phyloP scores from a whole-genome alignment of 2,329 filamentous ascomycete species.

The Pseudogymnoascus sp. region DNA sequence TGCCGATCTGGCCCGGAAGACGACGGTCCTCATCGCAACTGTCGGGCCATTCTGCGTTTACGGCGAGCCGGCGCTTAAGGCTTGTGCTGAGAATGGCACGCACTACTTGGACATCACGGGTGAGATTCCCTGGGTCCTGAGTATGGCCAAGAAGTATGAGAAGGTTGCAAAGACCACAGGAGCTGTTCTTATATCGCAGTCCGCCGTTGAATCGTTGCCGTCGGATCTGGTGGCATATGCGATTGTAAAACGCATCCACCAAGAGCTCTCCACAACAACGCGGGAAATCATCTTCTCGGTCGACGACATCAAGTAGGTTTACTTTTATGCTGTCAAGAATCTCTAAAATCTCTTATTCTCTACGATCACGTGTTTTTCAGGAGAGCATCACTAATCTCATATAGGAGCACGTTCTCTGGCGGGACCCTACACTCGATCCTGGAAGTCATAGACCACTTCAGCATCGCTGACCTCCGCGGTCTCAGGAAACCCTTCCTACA shows the following conservation, averaged over 20 bases:
- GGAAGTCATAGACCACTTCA: slow-evolving; percentile 45
- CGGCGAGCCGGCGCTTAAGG: slow-evolving; percentile 52
- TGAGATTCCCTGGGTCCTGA: slow-evolving; percentile 48
- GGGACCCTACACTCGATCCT: slow-evolving; percentile 63
- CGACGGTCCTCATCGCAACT: slow-evolving; percentile 47
- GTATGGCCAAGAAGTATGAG: slow-evolving; percentile 55
- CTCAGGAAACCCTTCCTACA: slow-evolving; percentile 45
- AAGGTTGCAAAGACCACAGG: slow-evolving; percentile 43
- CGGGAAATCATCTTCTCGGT: slow-evolving; percentile 46
- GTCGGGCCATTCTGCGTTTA: slow-evolving; percentile 51
- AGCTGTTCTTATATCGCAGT: slow-evolving; percentile 53
- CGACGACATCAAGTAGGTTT: slow-evolving; percentile 34
- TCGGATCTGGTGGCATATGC: slow-evolving; percentile 51
- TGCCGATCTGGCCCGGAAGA: slow-evolving; percentile 44
- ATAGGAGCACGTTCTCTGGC: slow-evolving; percentile 49
- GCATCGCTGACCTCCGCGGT: slow-evolving; percentile 38
- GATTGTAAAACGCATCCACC: slow-evolving; percentile 40
- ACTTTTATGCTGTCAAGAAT: background rate
- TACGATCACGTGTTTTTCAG: background rate
- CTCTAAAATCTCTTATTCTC: background rate
- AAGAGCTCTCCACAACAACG: slow-evolving; percentile 41
- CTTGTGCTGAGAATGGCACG: slow-evolving; percentile 54
- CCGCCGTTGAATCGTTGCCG: slow-evolving; percentile 54
- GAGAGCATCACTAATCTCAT: slow-evolving; percentile 9
- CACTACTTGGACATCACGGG: slow-evolving; percentile 59